Conservation (phyloP, 352 stramenopile genomes). For the Phytophthora chlamydospora region DNA sequence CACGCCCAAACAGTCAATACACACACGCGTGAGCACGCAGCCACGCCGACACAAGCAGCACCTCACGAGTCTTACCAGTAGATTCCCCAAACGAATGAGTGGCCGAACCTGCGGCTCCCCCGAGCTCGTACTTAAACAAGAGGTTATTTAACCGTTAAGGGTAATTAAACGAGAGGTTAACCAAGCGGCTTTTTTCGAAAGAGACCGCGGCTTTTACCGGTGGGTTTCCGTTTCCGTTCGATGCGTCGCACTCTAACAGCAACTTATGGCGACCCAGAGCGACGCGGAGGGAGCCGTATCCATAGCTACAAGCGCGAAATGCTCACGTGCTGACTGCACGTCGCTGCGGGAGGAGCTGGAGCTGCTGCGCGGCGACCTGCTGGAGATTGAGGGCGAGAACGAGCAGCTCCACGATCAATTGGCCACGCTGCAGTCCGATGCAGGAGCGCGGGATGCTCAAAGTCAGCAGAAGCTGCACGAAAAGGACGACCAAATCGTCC, state of each 20-base stretch:
- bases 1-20: neutral
- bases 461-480: slow-evolving; percentile 17
- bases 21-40: slow-evolving; percentile 1
- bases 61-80: slow-evolving; percentile 13
- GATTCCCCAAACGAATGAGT: slow-evolving; percentile 39
- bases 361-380: slow-evolving; percentile 59
- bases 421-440: slow-evolving; percentile 40
- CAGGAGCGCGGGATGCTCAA: slow-evolving; percentile 16
- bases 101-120: slow-evolving; percentile 31
- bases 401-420: slow-evolving; percentile 73
- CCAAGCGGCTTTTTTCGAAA: neutral
- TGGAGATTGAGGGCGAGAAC: slow-evolving; percentile 68
- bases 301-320: slow-evolving; percentile 29
- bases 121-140: neutral
- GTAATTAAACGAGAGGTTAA: no score
- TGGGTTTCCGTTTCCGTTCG: slow-evolving; percentile 18
- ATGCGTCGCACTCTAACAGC: slow-evolving; percentile 7
- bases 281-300: neutral
- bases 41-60: neutral
- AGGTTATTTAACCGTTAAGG: no score
- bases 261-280: slow-evolving; percentile 24
- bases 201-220: slow-evolving; percentile 3
- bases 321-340: slow-evolving; percentile 63
- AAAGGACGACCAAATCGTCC: slow-evolving; percentile 38
- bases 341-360: slow-evolving; percentile 70